Evolutionary conservation across 768 basidiomycete species (phyloP), one percentile per base, ranked within the genome.

Genomic region (Amanita rimosa): DNA sequence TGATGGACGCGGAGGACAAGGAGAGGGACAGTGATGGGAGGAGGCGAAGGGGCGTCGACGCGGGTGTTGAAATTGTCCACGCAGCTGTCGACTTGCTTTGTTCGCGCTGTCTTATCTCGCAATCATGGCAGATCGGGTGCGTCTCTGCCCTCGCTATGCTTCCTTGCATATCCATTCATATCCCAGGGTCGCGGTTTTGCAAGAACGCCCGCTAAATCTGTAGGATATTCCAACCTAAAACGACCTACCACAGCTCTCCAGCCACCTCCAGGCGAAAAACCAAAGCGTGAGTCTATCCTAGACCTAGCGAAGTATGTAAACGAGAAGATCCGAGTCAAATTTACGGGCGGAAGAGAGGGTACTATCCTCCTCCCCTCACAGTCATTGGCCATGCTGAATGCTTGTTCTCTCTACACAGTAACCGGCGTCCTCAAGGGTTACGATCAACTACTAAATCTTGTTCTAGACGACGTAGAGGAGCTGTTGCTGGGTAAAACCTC

Each of bases 331-430:
- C 71, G 91, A 49, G 93, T 98, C 60, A 97, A 96, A 66, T 98
- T 99, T 61, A 91, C 91, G n/a, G 96, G 96, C 38, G 95, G 95
- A 34, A 71, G 96, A 35, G 93, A 99, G 78, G 93, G 94, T 89
- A 52, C 34, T 48, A 47, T 29, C 31, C 17, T 44, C 41, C 31
- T 13, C 35, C 35, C 19, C 22, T 45, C 13, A 29, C 27, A 22
- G 17, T 42, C 13, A 16, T 10, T 22, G 38, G 33, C 37, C 44
- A 24, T 16, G 10, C 33, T 57, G 4, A 49, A 29, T 36, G 39
- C 53, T 22, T 24, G 48, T 52, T 46, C 40, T 49, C 53, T 46
- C 42, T 46, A 51, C 50, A 53, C 57, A 97, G 95, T 97, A 46
- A 86, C 79, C 6, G 96, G 96, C 3, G 76, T 87, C 14, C 67